Evolutionary conservation across 2,329 filamentous ascomycete genomes (phyloP), one percentile per base, ranked within the genome.

Genomic region (Colletotrichum sp.): DNA sequence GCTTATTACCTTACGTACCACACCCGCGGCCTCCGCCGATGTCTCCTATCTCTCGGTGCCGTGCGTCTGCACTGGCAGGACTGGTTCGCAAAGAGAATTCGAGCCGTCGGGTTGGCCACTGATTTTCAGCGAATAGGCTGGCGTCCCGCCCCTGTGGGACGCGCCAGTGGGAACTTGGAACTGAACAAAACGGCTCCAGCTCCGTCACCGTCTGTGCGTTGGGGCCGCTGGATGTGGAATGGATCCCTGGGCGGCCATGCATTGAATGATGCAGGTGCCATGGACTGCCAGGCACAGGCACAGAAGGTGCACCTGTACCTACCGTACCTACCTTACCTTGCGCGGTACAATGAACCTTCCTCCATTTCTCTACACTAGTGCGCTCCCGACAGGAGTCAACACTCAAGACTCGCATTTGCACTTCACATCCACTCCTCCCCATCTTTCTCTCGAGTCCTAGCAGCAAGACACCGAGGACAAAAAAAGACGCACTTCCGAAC

Each of bases 151-250:
- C 26, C 32, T 68, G 73, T 75, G 73, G 73, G 63, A 75, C 69
- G 63, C 24, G 12, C 67, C 36, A 16, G 69, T 73, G 73, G 73
- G 67, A 68, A 38, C 21, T 75, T 69, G 73, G 48, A 68, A 73
- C 63, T 28, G 38, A 34, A 26, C 36, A 75, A 68, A 73, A 71
- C 34, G 69, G 48, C 58, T 64, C 73, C 63, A 63, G 48, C 58
- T 64, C 73, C 63, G 69, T 72, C 73, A 43, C 73, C 62, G 73
- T 75, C 73, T 68, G 73, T 75, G 73, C 73, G 69, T 75, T 68
- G 69, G 56, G 73, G 28, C 63, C 70, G 5, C 38, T 48, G 38
- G 16, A 43, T 18, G 16, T 43, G 38, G 38, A 48, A 48, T 21
- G 38, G 38, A 48, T n/a, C 38, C 38, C 38, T n/a, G 36, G 16